Evolutionary conservation across 768 basidiomycete genomes (phyloP).

Genomic region (Leccinum ochraceum): DNA sequence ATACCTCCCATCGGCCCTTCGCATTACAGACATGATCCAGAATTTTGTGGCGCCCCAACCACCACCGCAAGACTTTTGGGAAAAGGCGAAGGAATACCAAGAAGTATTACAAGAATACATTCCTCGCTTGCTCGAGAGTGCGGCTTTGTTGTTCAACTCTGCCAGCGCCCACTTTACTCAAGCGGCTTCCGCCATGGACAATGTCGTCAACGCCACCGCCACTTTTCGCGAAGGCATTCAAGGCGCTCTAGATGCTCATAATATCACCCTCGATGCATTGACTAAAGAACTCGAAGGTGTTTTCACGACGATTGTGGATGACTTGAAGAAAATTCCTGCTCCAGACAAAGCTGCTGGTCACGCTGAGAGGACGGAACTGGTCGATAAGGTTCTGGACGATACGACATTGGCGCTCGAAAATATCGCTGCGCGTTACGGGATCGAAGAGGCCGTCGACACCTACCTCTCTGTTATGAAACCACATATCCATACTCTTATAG

Average conservation of each 20-base stretch:
- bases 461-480: slow-evolving; percentile 12
- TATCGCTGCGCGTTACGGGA: slow-evolving; percentile 2
- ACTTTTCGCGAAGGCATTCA: slow-evolving; percentile 13
- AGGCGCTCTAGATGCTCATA: slow-evolving; percentile 5
- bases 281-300: slow-evolving; percentile 14
- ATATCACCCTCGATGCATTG: slow-evolving; percentile 9
- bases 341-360: slow-evolving; percentile 7
- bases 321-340: slow-evolving; percentile 5
- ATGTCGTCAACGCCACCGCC: slow-evolving; percentile 15
- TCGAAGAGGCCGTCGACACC: slow-evolving; percentile 4
- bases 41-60: background rate
- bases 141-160: slow-evolving; percentile 3
- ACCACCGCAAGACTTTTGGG: slow-evolving; percentile 14
- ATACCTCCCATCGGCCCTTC: background rate
- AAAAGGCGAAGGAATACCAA: slow-evolving; percentile 6
- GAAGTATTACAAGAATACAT: slow-evolving; percentile 3
- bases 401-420: slow-evolving; percentile 2
- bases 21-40: background rate
- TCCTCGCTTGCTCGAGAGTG: slow-evolving; percentile 7
- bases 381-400: slow-evolving; percentile 10
- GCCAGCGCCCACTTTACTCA: slow-evolving; percentile 4
- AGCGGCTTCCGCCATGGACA: slow-evolving; percentile 1
- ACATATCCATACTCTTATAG: slow-evolving; percentile 7
- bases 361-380: slow-evolving; percentile 3
- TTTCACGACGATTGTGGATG: slow-evolving; percentile 3